Percentiles rank a stretch among this genome's conserved stretches.
These are phyloP conservation scores for Cutaneotrichosporon dermatis DNA, from an alignment of 1,284 basidiomycete species.

Conservation along the genomic window DNA sequence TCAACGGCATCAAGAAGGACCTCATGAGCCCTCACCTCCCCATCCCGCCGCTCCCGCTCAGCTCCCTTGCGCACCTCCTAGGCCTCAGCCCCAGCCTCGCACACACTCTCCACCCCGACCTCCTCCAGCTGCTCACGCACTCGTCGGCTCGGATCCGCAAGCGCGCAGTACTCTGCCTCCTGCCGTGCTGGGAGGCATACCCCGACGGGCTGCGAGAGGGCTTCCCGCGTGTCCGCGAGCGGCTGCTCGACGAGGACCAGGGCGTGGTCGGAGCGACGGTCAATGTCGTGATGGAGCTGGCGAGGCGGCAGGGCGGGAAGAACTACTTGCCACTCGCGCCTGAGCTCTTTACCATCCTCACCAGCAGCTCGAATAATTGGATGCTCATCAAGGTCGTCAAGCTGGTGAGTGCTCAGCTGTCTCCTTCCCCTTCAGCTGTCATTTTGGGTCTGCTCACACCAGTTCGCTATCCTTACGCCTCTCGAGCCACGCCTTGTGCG, in stretches of 20 bases:
- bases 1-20: slow-evolving; percentile 98
- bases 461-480: slow-evolving; percentile 89
- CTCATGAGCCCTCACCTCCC: slow-evolving; percentile 65
- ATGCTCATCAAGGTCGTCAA: slow-evolving; percentile 99
- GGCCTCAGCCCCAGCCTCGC: slow-evolving; percentile 85
- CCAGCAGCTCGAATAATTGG: slow-evolving; percentile 96
- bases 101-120: slow-evolving; percentile 79
- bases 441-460: background rate
- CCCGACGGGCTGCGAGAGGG: slow-evolving; percentile 68
- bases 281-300: slow-evolving; percentile 91
- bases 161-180: slow-evolving; percentile 75
- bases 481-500: slow-evolving; percentile 88
- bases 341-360: slow-evolving; percentile 89
- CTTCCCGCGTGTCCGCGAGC: slow-evolving; percentile 70
- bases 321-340: slow-evolving; percentile 83
- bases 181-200: slow-evolving; percentile 71
- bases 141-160: slow-evolving; percentile 83
- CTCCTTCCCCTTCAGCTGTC: too few relatives aligned
- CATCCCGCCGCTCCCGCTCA: slow-evolving; percentile 76
- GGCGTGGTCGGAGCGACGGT: slow-evolving; percentile 89
- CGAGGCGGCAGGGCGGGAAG: slow-evolving; percentile 63
- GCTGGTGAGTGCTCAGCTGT: slow-evolving; percentile 56
- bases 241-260: slow-evolving; percentile 78
- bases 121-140: slow-evolving; percentile 85
- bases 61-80: slow-evolving; percentile 82